Base-by-base conservation (phyloP, 768 basidiomycete species). In the Tylopilus plumbeoviolaceoides region DNA sequence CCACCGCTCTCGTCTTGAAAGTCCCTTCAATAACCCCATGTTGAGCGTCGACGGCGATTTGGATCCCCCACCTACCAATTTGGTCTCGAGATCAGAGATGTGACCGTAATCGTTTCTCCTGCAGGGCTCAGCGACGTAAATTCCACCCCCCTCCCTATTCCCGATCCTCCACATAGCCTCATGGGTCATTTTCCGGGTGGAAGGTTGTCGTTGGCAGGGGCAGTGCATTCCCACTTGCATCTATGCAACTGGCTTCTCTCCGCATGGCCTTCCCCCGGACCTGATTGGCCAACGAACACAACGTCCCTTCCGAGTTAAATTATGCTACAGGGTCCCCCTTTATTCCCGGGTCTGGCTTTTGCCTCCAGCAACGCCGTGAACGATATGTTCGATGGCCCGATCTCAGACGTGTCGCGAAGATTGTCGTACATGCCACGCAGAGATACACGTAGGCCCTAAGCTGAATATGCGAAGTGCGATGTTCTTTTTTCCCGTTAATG, bases 51-150 rank as follows among this genome's bases (percentile, higher is more conserved):
- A 48, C 53, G 43, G 58, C 38, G 42, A 45, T 50, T 40, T 39
- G n/a, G 18, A 5, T 4, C 11, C 28, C 8, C 18, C 30, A 8
- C 5, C 36, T 31, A 39, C 33, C 23, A 44, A 28, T 44, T 31
- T 33, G 9, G 27, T 47, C 44, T 25, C n/a, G n/a, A n/a, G n/a
- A n/a, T 27, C 18, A 54, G 30, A 30, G n/a, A 53, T 11, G 25
- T 23, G 33, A 36, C n/a, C 14, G 25, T 47, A 9, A 51, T 15
- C 38, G 17, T 35, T 20, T 39, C 38, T 44, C 30, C 27, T 27
- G 23, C 6, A 27, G 44, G n/a, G n/a, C n/a, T 27, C 23, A 1
- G 42, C 47, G 44, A 55, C 57, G 58, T 59, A 59, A 58, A 59
- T 5, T 28, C 20, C 40, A 44, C 17, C 10, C 47, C 38, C 33